Evolutionary conservation across 2,329 filamentous ascomycete genomes (phyloP).

Genomic region (Phymatotrichopsis omnivora): DNA sequence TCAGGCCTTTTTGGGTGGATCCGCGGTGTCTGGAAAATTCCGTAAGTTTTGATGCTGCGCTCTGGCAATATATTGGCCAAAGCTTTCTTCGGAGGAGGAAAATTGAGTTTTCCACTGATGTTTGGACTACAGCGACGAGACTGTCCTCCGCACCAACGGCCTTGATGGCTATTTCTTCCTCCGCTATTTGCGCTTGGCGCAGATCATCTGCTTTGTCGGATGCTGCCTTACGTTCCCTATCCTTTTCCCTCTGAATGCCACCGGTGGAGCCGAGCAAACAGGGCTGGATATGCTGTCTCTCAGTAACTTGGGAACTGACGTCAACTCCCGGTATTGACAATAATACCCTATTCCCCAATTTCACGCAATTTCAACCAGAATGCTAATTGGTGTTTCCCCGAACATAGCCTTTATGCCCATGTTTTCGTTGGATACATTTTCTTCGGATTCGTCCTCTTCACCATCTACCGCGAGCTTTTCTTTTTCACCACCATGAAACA

Average conservation of each 20-base stretch:
- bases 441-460: conserved; percentile 78
- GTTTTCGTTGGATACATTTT: conserved; percentile 72
- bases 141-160: conserved; percentile 79
- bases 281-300: conserved; percentile 74
- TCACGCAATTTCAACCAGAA: conserved; percentile 17
- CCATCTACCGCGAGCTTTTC: conserved; percentile 76
- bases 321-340: conserved; percentile 8
- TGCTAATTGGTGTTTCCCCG: conserved; percentile 33
- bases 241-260: conserved; percentile 79
- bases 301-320: conserved; percentile 50
- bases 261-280: conserved; percentile 53
- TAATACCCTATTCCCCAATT: background rate
- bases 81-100: conserved; percentile 26
- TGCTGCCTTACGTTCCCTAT: conserved; percentile 78
- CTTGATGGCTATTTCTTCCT: conserved; percentile 87
- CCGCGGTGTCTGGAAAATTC: conserved; percentile 52
- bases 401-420: conserved; percentile 68
- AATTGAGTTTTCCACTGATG: conserved; percentile 30
- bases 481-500: conserved; percentile 90
- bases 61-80: conserved; percentile 10
- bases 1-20: conserved; percentile 59
- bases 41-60: conserved; percentile 34
- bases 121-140: conserved; percentile 52
- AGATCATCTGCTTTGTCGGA: conserved; percentile 72
- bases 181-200: conserved; percentile 71